phyloP scores from a whole-genome alignment of 1,284 basidiomycete genomes.

The Sanghuangporus baumii region DNA sequence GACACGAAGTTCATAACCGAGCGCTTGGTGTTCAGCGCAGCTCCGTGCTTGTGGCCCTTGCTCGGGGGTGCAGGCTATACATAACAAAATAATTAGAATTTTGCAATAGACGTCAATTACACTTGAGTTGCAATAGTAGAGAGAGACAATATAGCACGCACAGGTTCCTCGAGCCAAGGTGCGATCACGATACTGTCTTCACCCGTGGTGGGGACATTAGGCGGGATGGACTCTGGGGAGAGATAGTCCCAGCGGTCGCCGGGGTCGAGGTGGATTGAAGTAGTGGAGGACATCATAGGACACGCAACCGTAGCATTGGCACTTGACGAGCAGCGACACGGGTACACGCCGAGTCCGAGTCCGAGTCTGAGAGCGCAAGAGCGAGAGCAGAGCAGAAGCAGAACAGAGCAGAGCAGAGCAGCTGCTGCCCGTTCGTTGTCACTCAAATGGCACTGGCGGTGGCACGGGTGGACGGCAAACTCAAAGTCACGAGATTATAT shows the following conservation, averaged over 20 bases:
- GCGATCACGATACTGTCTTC: constrained; percentile 21
- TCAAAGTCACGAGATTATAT: not conserved
- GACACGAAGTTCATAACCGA: constrained; percentile 35
- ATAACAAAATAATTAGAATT: too few relatives aligned
- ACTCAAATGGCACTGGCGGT: not conserved
- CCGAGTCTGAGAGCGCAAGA: not conserved
- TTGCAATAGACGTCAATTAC: not conserved
- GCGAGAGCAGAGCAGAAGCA: not conserved
- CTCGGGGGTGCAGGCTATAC: constrained; percentile 19
- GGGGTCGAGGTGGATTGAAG: constrained; percentile 11
- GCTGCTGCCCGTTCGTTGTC: not conserved
- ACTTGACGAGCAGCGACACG: too few relatives aligned
- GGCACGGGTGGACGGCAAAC: not conserved
- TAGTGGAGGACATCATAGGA: constrained; percentile 4
- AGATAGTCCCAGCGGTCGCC: constrained; percentile 15
- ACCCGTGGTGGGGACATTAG: constrained; percentile 19
- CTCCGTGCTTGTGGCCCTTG: constrained; percentile 3
- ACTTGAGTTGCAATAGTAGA: not conserved
- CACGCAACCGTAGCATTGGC: not conserved
- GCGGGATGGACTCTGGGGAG: constrained; percentile 11
- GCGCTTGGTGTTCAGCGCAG: constrained; percentile 32
- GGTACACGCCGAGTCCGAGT: not conserved
- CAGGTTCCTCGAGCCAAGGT: constrained; percentile 21
- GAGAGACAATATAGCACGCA: constrained; percentile 3
- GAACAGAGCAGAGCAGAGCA: not conserved